Base-by-base conservation (phyloP, 495 filamentous ascomycete species). In the Podospora pseudoanserina region DNA sequence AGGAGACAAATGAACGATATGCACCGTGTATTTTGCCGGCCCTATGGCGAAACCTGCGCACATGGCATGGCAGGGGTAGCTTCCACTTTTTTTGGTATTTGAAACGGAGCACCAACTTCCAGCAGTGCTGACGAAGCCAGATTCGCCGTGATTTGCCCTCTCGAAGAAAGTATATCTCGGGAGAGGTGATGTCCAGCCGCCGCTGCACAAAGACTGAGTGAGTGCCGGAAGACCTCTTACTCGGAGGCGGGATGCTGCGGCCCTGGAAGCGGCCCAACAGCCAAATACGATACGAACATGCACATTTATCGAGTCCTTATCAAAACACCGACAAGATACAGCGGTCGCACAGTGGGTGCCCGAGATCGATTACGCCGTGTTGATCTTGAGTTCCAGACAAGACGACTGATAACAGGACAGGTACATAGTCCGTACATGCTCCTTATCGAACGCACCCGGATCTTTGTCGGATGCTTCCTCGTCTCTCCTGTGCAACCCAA, bases 21-120 rank as follows among this genome's bases (percentile, higher is more conserved):
- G 55, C 55, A 58, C 16, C 18, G 55, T 60, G 56, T 65, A 73
- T 75, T 76, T 78, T 76, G 68, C 76, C 76, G 72, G 70, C 70
- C 71, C 71, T 72, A 71, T 71, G 67, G 71, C 71, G 67, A 58
- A 58, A 58, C 55, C 55, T 64, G 63, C 67, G 69, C 71, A 74
- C 74, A 76, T 76, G 75, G 72, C 72, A 69, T 11, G 64, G 60
- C 72, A 73, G 69, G 74, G 75, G 73, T 72, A 13, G 11, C 61
- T 23, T 62, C 63, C 63, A 58, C 55, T 58, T 9, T 64, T 60
- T 27, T 59, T 65, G 58, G 56, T 65, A 44, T 67, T 49, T 67
- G 65, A 71, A 69, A 71, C 73, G 55, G 66, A 74, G 66, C 44
- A 65, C 15, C 59, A 60, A 23, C 39, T 65, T 63, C 58, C 65